Conservation (phyloP, 192 early-diverging fungal species). For the Coemansia sp. region DNA sequence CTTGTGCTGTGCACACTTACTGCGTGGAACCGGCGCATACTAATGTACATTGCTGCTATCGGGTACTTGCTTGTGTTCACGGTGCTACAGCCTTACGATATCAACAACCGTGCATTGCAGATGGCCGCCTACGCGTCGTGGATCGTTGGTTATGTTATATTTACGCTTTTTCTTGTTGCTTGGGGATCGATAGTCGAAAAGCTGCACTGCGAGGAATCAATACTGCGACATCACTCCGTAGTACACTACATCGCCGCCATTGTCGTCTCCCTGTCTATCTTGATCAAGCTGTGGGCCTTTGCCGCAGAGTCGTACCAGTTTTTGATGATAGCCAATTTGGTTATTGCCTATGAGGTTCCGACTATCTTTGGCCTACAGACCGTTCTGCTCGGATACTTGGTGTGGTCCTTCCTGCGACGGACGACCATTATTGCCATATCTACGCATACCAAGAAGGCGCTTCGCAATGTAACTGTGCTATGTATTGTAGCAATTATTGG, state of each 20-base stretch:
- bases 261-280: conserved; percentile 22
- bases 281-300: conserved; percentile 38
- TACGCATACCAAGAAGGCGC: conserved; percentile 26
- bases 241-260: conserved; percentile 16
- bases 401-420: conserved; percentile 27
- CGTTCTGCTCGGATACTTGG: conserved; percentile 13
- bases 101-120: conserved; percentile 23
- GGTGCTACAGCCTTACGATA: conserved; percentile 29
- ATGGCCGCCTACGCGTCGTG: conserved; percentile 37
- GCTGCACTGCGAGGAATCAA: conserved; percentile 7
- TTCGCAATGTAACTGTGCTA: conserved; percentile 27
- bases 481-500: conserved; percentile 28
- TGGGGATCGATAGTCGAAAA: conserved; percentile 38
- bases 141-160: conserved; percentile 40
- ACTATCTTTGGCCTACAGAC: conserved; percentile 31
- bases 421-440: conserved; percentile 44
- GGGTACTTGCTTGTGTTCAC: conserved; percentile 39
- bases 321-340: background rate
- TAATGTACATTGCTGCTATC: conserved; percentile 43
- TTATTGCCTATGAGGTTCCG: conserved; percentile 28
- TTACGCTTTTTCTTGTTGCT: conserved; percentile 36
- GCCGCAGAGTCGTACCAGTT: conserved; percentile 42
- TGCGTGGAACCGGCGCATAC: conserved; percentile 41
- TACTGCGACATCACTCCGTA: background rate
- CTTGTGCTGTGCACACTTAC: conserved; percentile 34